Evolutionary conservation across 208 protist genomes (phyloP), one percentile per base, ranked within the genome.

Genomic region (Histomonas meleagridis): DNA sequence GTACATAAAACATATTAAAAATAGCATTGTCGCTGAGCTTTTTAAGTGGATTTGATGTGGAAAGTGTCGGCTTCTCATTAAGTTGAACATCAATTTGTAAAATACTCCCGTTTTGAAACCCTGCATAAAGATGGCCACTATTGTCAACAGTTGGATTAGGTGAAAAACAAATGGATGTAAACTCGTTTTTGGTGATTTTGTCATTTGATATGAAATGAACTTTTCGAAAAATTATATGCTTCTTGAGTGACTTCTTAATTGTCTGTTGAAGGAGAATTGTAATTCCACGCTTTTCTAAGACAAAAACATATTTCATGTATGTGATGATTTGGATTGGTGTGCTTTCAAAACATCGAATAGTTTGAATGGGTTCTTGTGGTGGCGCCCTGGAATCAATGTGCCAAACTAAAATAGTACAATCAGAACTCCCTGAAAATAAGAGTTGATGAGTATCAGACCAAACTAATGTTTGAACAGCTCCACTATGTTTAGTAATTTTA

Each of bases 101-200:
- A 86, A 86, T 86, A n/a, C 46, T 38, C 1, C 76, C 76, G 46
- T 86, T 86, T 55, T 86, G 46, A 48, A 86, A 86, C 38, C 76
- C 76, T 28, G 76, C 40, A 48, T 55, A 86, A 16, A 86, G 18
- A 86, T 86, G 55, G 2, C 76, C 76, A 16, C 76, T 86, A 48
- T 86, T 86, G 55, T 86, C 76, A 49, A 86, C 76, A 51, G 40
- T 86, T 38, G 76, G 38, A n/a, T 86, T 86, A 14, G 76, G 46
- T n/a, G 43, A 86, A 51, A 86, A 51, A n/a, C 76, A 86, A 26
- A 86, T 86, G 23, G 40, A 46, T 18, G n/a, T 51, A n/a, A 55
- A 86, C 7, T 14, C 23, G 0, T 43, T 86, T 3, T 5, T 5
- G 16, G 3, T 65, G 3, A 28, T 28, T 32, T 28, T 65, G 16